phyloP scores from a whole-genome alignment of 2,329 filamentous ascomycete species.

The Trichoderma sp. region DNA sequence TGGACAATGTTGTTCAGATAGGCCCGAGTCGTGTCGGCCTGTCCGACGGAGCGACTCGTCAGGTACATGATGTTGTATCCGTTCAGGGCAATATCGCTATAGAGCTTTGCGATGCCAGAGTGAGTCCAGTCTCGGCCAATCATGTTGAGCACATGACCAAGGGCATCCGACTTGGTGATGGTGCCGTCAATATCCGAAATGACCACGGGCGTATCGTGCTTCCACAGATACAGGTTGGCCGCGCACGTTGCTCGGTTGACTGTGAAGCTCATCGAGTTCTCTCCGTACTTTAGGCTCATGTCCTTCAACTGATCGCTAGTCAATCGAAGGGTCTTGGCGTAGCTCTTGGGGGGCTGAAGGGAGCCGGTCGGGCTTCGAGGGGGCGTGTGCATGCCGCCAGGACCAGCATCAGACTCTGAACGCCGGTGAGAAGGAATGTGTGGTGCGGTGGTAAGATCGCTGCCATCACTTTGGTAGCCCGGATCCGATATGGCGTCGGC shows the following conservation, averaged over 20 bases:
- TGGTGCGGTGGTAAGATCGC: constrained; percentile 53
- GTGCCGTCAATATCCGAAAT: constrained; percentile 99
- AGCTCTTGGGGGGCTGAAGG: constrained; percentile 74
- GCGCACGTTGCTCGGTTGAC: constrained; percentile 92
- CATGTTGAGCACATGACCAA: constrained; percentile 93
- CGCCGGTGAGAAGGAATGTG: constrained; percentile 54
- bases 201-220: constrained; percentile 84
- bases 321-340: constrained; percentile 91
- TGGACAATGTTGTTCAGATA: constrained; percentile 90
- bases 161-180: constrained; percentile 94
- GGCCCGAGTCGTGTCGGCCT: constrained; percentile 83
- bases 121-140: constrained; percentile 98
- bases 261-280: constrained; percentile 92
- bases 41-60: constrained; percentile 88
- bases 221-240: constrained; percentile 93
- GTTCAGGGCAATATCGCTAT: constrained; percentile 91
- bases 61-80: constrained; percentile 99
- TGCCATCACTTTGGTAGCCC: constrained; percentile 91
- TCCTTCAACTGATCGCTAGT: constrained; percentile 94
- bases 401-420: constrained; percentile 64
- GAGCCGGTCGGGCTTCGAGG: constrained; percentile 67
- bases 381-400: constrained; percentile 57
- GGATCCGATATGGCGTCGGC: constrained; percentile 89
- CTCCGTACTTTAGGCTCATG: constrained; percentile 76
- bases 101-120: constrained; percentile 91